phyloP scores from a whole-genome alignment of 1,139 yeast species.

The Chernovozyma aurita region DNA sequence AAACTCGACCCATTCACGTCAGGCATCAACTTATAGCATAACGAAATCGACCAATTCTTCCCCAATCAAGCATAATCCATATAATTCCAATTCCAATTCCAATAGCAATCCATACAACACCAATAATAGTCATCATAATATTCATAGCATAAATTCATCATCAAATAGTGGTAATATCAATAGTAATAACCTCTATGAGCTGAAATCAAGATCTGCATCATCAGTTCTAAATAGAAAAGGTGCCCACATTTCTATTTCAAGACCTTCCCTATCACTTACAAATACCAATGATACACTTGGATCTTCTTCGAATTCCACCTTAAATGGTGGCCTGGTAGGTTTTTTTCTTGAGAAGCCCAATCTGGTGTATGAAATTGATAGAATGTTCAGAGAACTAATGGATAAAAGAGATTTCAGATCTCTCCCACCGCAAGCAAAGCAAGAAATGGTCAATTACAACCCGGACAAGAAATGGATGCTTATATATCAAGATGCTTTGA shows the following conservation, averaged over 20 bases:
- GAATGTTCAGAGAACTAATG: constrained; percentile 66
- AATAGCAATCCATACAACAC: constrained; percentile 2
- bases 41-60: constrained; percentile 1
- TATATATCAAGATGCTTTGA: constrained; percentile 78
- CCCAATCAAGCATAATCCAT: constrained; percentile 8
- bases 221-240: constrained; percentile 18
- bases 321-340: constrained; percentile 8
- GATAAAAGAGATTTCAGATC: constrained; percentile 79
- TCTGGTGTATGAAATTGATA: constrained; percentile 57
- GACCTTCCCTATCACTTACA: constrained; percentile 25
- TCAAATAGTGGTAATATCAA: constrained; percentile 1
- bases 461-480: constrained; percentile 88
- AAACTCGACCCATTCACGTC: constrained; percentile 33
- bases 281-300: constrained; percentile 16
- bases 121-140: too few species aligned
- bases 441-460: constrained; percentile 72
- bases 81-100: constrained; percentile 7
- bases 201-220: constrained; percentile 10
- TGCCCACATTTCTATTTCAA: constrained; percentile 24
- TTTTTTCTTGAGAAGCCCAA: constrained; percentile 49
- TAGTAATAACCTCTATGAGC: constrained; percentile 1
- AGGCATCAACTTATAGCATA: constrained; percentile 38
- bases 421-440: constrained; percentile 72
- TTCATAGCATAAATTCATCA: neutral
- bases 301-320: neutral